A percentile compares a stretch with the other conserved stretches of the same genome.
phyloP scores from a whole-genome alignment of 2,329 filamentous ascomycete species.

The Bipolaris cookei region DNA sequence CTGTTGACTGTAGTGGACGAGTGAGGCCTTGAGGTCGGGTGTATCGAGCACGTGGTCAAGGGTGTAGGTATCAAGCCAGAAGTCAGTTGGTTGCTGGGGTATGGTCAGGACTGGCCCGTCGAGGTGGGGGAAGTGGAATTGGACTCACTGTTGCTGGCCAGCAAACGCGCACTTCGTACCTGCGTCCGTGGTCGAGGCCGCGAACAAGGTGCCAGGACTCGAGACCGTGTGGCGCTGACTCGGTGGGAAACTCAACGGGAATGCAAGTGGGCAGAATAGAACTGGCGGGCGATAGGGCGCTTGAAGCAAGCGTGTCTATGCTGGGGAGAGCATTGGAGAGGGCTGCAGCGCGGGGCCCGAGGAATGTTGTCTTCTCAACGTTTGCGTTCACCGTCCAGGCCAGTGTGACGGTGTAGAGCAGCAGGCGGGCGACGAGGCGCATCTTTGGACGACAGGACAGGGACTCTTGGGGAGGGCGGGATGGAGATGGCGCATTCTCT shows the following conservation, averaged over 20 bases:
- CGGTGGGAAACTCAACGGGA: slow-evolving; percentile 70
- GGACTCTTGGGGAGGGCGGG: not conserved
- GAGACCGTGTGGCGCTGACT: slow-evolving; percentile 60
- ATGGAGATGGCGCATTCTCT: slow-evolving; percentile 10
- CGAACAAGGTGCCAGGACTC: slow-evolving; percentile 82
- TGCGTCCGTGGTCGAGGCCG: slow-evolving; percentile 69
- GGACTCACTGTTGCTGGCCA: slow-evolving; percentile 85
- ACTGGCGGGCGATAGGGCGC: slow-evolving; percentile 64
- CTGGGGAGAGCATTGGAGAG: slow-evolving; percentile 63
- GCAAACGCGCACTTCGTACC: slow-evolving; percentile 91
- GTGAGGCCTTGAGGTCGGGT: slow-evolving; percentile 67
- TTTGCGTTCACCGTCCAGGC: slow-evolving; percentile 66
- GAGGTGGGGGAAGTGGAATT: slow-evolving; percentile 2
- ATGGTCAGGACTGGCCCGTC: slow-evolving; percentile 23
- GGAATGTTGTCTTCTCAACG: slow-evolving; percentile 89
- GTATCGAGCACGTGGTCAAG: slow-evolving; percentile 67
- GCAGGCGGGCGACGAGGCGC: slow-evolving; percentile 40
- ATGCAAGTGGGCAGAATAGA: slow-evolving; percentile 67
- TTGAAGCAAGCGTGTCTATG: slow-evolving; percentile 67
- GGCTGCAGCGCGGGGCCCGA: slow-evolving; percentile 66
- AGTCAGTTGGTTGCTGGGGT: slow-evolving; percentile 82
- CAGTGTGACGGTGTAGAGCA: slow-evolving; percentile 41
- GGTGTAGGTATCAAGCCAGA: slow-evolving; percentile 71
- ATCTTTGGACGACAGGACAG: slow-evolving; percentile 37
- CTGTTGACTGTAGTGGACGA: slow-evolving; percentile 66